Base-by-base conservation (phyloP, 2,329 filamentous ascomycete species). In the Colletotrichum endophyticum region DNA sequence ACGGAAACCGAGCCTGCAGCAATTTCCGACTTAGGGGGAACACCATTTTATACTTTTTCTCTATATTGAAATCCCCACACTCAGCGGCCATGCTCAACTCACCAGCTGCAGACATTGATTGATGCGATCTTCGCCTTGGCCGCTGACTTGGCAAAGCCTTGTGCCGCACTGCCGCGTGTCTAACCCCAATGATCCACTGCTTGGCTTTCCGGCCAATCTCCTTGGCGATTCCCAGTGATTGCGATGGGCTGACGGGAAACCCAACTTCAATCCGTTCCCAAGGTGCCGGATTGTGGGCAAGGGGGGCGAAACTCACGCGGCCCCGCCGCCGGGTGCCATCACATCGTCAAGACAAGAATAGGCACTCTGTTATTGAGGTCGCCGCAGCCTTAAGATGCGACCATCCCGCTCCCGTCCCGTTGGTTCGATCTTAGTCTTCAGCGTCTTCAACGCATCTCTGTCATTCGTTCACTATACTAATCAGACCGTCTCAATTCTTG, bases 151-250 rank as follows among this genome's bases (percentile, higher is more conserved):
- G 32, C 56, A n/a, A 44, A 34, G 22, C 44, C 27, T n/a, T 13
- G 22, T 72, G 68, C 68, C 72, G 72, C 34, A 75, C 36, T 66
- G 53, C 72, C 68, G 68, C 61, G 36, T 70, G 36, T 32, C 53
- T 30, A 49, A 67, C 72, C 61, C 44, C 36, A 36, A 28, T 30
- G 27, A 61, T 72, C 67, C 72, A 71, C 49, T 8, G n/a, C 15
- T 36, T 62, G 36, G 49, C 36, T 74, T 22, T 25, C 30, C 62
- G 68, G 49, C 62, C 56, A 62, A 69, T 69, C 57, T 76, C n/a
- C 27, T 49, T 13, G n/a, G 32, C 57, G n/a, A 66, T 8, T 30
- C 12, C 30, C 15, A 13, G 67, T 57, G 39, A 57, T 32, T 63
- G 57, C 22, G 59, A 73, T 73, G 25, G 30, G 53, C 56, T 56